Percentiles rank a stretch among this genome's conserved stretches.
Evolutionary conservation across 2,329 filamentous ascomycete genomes (phyloP).

Genomic region (Colletotrichum sp.): DNA sequence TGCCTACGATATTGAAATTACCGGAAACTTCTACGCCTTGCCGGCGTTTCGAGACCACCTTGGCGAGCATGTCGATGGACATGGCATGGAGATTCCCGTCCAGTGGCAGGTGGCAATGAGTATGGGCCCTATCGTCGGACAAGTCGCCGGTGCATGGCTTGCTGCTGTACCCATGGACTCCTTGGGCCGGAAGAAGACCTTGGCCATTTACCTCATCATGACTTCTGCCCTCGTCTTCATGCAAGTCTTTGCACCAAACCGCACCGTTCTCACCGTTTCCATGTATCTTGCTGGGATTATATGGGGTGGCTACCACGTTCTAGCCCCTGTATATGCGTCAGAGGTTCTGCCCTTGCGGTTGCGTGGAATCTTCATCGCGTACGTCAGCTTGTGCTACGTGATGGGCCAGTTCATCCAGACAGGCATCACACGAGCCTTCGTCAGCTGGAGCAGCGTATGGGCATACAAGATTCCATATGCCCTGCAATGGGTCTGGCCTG

Average conservation of each 20-base stretch:
- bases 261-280: background rate
- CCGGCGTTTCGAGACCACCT: background rate
- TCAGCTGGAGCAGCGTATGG: constrained; percentile 40
- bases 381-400: constrained; percentile 47
- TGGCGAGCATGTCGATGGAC: background rate
- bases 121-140: background rate
- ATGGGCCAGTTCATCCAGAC: constrained; percentile 44
- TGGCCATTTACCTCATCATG: background rate
- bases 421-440: constrained; percentile 39
- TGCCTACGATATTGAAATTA: background rate
- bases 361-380: constrained; percentile 48
- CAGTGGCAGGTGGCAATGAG: background rate
- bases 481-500: constrained; percentile 53
- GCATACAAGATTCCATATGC: constrained; percentile 52
- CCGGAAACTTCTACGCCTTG: background rate
- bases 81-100: background rate
- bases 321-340: constrained; percentile 49
- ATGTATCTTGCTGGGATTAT: background rate
- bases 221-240: background rate
- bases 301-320: background rate
- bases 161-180: background rate
- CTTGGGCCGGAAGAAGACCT: background rate
- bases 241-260: background rate
- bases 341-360: constrained; percentile 43
- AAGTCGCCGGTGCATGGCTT: background rate